Conservation (phyloP, 2,329 filamentous ascomycete genomes). For the Ceratocystis ficicola region DNA sequence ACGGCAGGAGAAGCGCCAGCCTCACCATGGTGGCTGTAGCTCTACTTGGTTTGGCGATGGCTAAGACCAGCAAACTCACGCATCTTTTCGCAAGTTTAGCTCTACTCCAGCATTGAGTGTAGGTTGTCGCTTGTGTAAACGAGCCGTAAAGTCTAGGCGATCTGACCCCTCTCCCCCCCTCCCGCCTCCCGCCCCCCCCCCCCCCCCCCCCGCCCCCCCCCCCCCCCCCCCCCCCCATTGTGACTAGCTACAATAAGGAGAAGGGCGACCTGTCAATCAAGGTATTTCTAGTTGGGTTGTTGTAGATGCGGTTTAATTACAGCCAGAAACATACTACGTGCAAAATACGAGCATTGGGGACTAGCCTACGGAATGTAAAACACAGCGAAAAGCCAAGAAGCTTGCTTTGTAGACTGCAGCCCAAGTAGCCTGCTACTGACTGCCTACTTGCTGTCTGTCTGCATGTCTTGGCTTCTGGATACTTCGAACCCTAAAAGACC, state of each 20-base stretch:
- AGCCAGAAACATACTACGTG: background rate
- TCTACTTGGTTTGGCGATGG: background rate
- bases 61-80: no score
- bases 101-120: no score
- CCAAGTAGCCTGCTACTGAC: background rate
- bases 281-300: background rate
- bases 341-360: background rate
- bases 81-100: no score
- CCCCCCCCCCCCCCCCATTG: background rate
- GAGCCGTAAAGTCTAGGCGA: background rate
- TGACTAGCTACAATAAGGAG: background rate
- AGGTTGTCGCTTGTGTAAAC: no score
- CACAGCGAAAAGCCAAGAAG: background rate
- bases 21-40: background rate
- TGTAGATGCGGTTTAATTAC: background rate
- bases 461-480: background rate
- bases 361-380: background rate
- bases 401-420: background rate
- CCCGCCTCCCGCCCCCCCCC: background rate
- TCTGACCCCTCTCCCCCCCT: background rate
- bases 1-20: background rate
- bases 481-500: conserved; percentile 7
- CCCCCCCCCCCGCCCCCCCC: background rate
- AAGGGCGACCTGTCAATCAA: background rate
- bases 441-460: background rate